phyloP scores from a whole-genome alignment of 2,329 filamentous ascomycete species.

The Aschersonia sp. region DNA sequence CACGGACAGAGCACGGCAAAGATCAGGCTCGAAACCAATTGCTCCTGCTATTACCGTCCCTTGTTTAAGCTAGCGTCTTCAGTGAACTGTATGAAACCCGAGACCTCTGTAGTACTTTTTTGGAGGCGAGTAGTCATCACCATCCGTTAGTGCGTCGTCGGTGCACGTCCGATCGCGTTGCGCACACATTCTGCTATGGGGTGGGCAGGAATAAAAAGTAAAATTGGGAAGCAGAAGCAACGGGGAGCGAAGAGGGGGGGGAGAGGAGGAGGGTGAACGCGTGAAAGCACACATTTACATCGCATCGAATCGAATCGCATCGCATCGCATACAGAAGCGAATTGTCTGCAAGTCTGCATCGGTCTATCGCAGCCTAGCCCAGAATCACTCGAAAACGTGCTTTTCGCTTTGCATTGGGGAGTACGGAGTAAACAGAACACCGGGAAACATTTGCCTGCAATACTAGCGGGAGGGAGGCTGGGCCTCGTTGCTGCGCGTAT shows the following conservation, averaged over 20 bases:
- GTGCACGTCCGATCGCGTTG: not conserved
- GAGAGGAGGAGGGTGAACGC: not conserved
- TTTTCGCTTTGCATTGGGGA: too few species aligned
- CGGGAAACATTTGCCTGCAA: too few species aligned
- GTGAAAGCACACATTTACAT: not conserved
- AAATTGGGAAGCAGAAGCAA: not conserved
- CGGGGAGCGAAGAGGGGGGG: not conserved
- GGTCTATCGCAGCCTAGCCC: too few species aligned
- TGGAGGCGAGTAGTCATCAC: not conserved
- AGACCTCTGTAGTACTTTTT: not conserved
- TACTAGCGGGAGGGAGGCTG: not conserved
- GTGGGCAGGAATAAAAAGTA: not conserved
- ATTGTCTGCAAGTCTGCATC: too few species aligned
- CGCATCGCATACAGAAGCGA: not conserved
- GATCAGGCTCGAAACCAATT: not conserved
- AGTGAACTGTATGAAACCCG: not conserved
- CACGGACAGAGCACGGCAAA: too few species aligned
- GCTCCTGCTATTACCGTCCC: not conserved
- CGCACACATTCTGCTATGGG: not conserved
- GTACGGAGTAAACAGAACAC: too few species aligned
- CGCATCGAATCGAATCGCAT: not conserved
- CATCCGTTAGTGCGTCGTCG: not conserved
- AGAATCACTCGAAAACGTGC: too few species aligned
- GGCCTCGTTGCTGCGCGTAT: slow-evolving; percentile 1
- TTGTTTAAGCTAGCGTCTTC: not conserved